A percentile compares a stretch with the other conserved stretches of the same genome.
Evolutionary conservation across 2,329 filamentous ascomycete species (phyloP).

Genomic region (Pseudocercospora cruenta): DNA sequence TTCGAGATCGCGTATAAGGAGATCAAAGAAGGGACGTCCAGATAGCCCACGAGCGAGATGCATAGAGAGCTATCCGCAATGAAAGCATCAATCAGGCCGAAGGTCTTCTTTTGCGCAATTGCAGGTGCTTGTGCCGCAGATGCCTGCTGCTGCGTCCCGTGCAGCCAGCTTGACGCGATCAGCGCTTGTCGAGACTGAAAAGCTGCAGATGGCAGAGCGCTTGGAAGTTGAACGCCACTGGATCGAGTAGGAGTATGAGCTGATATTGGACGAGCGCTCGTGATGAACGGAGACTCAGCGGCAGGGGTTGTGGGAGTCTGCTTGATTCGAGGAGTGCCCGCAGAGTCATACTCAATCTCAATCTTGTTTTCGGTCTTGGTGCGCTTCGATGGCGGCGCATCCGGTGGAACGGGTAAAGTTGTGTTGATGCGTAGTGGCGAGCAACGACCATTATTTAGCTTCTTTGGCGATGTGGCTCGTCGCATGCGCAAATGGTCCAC

Average conservation of each 20-base stretch:
- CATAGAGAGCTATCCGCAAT: conserved; percentile 53
- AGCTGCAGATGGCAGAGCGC: conserved; percentile 1
- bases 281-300: not conserved
- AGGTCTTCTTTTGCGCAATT: conserved; percentile 20
- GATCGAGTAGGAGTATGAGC: not conserved
- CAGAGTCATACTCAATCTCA: conserved; percentile 30
- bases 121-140: not conserved
- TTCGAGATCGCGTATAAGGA: conserved; percentile 67
- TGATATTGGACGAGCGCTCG: not conserved
- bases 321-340: conserved; percentile 27
- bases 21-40: conserved; percentile 62
- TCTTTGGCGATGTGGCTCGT: conserved; percentile 33
- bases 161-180: not conserved
- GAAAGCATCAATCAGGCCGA: conserved; percentile 42
- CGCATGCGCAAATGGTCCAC: conserved; percentile 32
- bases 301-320: conserved; percentile 7
- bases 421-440: conserved; percentile 31
- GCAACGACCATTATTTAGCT: conserved; percentile 32
- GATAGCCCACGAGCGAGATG: conserved; percentile 58
- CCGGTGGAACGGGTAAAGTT: conserved; percentile 5
- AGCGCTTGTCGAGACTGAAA: conserved; percentile 6
- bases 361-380: conserved; percentile 25
- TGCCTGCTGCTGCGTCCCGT: not conserved
- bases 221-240: not conserved
- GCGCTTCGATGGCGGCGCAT: conserved; percentile 24